Percentiles rank a stretch among this genome's conserved stretches.
phyloP scores from a whole-genome alignment of 2,329 filamentous ascomycete genomes.

The Paramyrothecium roridum region DNA sequence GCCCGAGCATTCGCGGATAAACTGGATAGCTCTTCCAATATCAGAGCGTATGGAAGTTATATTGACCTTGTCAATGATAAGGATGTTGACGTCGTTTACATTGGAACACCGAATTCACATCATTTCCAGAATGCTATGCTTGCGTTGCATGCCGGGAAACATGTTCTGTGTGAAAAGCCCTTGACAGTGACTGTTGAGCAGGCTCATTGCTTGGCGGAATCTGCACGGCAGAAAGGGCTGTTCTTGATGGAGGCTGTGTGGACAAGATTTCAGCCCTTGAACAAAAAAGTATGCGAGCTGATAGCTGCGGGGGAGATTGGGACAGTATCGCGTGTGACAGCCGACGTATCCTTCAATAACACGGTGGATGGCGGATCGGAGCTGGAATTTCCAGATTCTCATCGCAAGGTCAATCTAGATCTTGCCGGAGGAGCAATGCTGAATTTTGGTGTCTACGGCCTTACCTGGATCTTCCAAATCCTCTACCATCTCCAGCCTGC shows the following conservation, averaged over 20 bases:
- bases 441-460: conserved; percentile 26
- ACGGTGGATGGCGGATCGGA: not conserved
- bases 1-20: conserved; percentile 9
- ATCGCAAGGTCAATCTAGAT: conserved; percentile 6
- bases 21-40: not conserved
- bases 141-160: conserved; percentile 29
- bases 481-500: conserved; percentile 3
- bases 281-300: conserved; percentile 10
- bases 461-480: conserved; percentile 16
- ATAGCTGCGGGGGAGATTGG: not conserved
- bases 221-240: conserved; percentile 24
- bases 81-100: conserved; percentile 30
- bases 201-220: conserved; percentile 19
- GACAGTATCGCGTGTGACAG: not conserved
- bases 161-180: conserved; percentile 33
- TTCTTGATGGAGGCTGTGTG: conserved; percentile 34
- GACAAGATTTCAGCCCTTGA: conserved; percentile 30
- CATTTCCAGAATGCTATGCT: conserved; percentile 30
- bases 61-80: conserved; percentile 24
- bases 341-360: not conserved
- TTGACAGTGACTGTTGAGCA: conserved; percentile 28
- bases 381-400: not conserved
- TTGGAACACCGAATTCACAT: conserved; percentile 30
- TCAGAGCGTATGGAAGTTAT: conserved; percentile 16
- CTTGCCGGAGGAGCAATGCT: conserved; percentile 26